Evolutionary conservation across 1,284 basidiomycete genomes (phyloP), one percentile per base, ranked within the genome.

Genomic region (Apiotrichum sp.): DNA sequence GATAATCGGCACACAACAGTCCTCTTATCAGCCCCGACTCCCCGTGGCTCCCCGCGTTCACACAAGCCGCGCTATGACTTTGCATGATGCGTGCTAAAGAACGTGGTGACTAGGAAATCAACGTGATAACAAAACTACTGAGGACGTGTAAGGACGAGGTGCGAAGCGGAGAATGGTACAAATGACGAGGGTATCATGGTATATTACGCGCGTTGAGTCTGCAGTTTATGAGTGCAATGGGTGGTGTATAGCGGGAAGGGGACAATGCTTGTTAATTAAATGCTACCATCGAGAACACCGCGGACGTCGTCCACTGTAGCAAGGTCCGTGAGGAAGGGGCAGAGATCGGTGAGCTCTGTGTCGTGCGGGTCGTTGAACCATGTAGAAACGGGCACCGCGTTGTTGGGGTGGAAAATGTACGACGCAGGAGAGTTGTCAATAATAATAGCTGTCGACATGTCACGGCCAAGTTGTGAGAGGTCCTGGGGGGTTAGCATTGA

Each of bases 361-460:
- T 98, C 95, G 70, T 96, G 93, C 9, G 92, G 92, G 76, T 93
- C 89, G 76, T 97, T 98, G 81, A 98, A 98, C 96, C 95, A 98
- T 57, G 91, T 95, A 49, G 93, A 97, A 55, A 99, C 93, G 8
- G 95, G 95, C 6, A 98, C 95, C 43, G 96, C 96, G 71, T 98
- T 98, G 78, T 96, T 33, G 14, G 93, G 93, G 72, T 99, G 95
- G 82, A 99, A 99, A 66, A 98, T 95, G 77, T 98, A 99, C 7
- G 91, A 96, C 11, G 96, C 95, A 10, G 95, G 95, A 41, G 93
- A 97, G 77, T 98, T 99, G 80, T 98, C 95, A 64, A 99, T 84
- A 77, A 98, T 98, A 70, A 98, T 98, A 59, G 88, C 90, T 69
- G 95, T 91, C 41, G 83, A 83, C 64, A 98, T 91, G 6, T 89